Evolutionary conservation across 2,329 filamentous ascomycete species (phyloP), one percentile per base, ranked within the genome.

Genomic region (Ophiosphaerella herpotricha): DNA sequence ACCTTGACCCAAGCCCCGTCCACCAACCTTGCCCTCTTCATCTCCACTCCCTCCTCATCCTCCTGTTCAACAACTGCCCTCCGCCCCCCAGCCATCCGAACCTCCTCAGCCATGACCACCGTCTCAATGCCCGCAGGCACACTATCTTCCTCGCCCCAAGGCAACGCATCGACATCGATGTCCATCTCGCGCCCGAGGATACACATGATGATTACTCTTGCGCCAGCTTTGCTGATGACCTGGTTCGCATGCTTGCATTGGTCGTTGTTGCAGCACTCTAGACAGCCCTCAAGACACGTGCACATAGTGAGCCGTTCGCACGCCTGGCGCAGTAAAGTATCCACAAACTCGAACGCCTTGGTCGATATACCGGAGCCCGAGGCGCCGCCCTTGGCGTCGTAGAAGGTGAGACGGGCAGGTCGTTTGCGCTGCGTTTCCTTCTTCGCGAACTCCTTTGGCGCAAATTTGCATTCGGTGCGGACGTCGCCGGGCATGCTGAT

Each of bases 291-390:
- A 9, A 85, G 74, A 66, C 92, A 97, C 34, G 80, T 77, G 64
- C 94, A 99, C 1, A 78, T 80, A 65, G 89, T 85, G 5, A 97
- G 85, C 7, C 94, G 80, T 48, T 84, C 80, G 33, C 94, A 81
- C 0, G 92, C 93, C 66, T 92, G 87, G 16, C 77, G 77, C 1
- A 97, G 80, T 31, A 97, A 76, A 31, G 88, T 71, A 64, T 96
- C 91, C 16, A 96, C 80, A 66, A 96, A 95, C 64, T 97, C 93
- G 65, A 97, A 97, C 0, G 91, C 93, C 69, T 96, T 97, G 34
- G 88, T 89, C 54, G 88, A 91, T 60, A 97, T 95, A 0, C 94
- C 94, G 0, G 85, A 88, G 0, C 93, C 93, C 37, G 84, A 83
- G 0, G 88, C 82, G 0, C 93, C 93, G 7, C 94, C 94, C 73